Conservation (phyloP, 2,329 filamentous ascomycete genomes). For the Nigrograna mackinnonii region DNA sequence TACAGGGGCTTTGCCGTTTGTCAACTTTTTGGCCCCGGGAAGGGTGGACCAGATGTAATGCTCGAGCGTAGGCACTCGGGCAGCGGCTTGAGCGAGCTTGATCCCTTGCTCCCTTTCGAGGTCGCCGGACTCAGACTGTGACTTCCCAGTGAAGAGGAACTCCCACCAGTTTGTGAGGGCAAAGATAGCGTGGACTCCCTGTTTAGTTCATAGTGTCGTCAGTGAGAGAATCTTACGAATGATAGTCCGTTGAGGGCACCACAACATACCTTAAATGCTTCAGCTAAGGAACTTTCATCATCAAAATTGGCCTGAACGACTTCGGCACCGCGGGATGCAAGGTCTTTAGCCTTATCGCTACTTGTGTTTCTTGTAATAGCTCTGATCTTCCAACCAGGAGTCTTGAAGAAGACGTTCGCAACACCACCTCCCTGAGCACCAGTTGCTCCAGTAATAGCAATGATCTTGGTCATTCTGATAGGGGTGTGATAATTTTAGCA, state of each 20-base stretch:
- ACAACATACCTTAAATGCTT: conserved; percentile 13
- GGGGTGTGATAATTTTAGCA: too few species aligned
- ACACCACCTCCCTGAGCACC: conserved; percentile 23
- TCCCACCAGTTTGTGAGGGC: conserved; percentile 46
- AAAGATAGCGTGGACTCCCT: conserved; percentile 31
- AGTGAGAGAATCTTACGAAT: too few species aligned
- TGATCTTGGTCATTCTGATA: conserved; percentile 10
- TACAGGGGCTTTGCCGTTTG: conserved; percentile 31
- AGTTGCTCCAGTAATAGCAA: conserved; percentile 18
- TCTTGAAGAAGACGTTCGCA: conserved; percentile 17
- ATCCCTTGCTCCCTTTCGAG: conserved; percentile 41
- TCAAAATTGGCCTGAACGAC: conserved; percentile 13
- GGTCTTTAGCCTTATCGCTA: conserved; percentile 18
- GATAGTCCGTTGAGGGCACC: too few species aligned
- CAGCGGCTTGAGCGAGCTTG: conserved; percentile 46
- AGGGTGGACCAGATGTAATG: conserved; percentile 51
- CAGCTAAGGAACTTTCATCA: conserved; percentile 11
- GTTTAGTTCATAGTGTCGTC: not conserved
- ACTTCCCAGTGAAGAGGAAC: conserved; percentile 19
- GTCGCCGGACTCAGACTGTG: conserved; percentile 29
- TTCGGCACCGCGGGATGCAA: conserved; percentile 15
- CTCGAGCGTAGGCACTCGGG: conserved; percentile 37
- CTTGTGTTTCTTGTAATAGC: conserved; percentile 24
- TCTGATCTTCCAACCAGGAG: conserved; percentile 20
- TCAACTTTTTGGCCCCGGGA: conserved; percentile 33